Base-by-base conservation (phyloP, 164 flowering plant species). In the Umbellularia californica region DNA sequence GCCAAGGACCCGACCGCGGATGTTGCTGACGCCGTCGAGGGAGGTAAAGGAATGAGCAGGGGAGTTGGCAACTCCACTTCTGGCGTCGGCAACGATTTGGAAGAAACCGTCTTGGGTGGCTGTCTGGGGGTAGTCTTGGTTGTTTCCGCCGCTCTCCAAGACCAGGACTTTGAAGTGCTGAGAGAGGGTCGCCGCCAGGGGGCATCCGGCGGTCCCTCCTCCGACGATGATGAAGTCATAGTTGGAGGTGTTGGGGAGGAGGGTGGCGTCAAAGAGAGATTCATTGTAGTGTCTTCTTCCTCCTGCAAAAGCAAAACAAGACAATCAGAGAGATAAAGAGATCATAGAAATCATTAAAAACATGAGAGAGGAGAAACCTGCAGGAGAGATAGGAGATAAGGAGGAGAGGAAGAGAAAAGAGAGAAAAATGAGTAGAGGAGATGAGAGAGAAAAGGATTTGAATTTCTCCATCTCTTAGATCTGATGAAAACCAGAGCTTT, bases 141-240 rank as follows among this genome's bases (percentile, higher is more conserved):
- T 41, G 47, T 50, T 24, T 15, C 77, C 79, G 2, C 99, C 99
- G 33, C 97, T 79, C 74, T 95, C 97, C 1, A 95, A 83, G 2
- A 95, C 58, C 28, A 95, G 85, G 4, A 95, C 98, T 11, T 77
- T 74, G 72, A 55, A 85, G 0, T 74, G 76, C 1, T 78, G 72
- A 1, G 97, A 90, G 2, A 95, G 75, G 13, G 98, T 95, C 10
- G 97, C 95, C 2, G 97, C 97, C 60, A 95, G 72, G 2, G 99
- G 96, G 74, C 97, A 93, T 1, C 98, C 98, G 0, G 97, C 88
- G 0, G 98, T 95, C 25, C 97, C 97, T 4, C 97, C 99, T 7
- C 99, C 99, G 2, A 95, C 93, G 5, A 95, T 73, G 35, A 95
- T 86, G 85, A 89, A 95, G 72, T 95, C 98, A 68, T 88, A 95